A percentile compares a stretch with the other conserved stretches of the same genome.
Evolutionary conservation across 2,329 filamentous ascomycete species (phyloP).

Genomic region (Fonsecaea monophora): DNA sequence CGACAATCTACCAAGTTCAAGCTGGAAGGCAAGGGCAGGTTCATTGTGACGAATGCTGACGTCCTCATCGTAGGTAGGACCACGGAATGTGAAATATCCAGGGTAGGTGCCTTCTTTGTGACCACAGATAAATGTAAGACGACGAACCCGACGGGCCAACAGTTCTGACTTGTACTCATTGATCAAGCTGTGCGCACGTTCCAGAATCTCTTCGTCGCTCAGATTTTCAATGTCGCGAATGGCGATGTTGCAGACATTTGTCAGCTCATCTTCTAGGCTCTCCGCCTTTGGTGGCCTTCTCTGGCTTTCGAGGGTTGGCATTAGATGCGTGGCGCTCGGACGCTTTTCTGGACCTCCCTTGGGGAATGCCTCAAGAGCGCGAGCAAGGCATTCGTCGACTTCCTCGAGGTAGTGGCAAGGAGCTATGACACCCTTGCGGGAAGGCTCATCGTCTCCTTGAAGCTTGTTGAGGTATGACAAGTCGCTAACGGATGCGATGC

Average conservation of each 20-base stretch:
- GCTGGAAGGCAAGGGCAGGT: conserved; percentile 96
- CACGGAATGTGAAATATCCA: conserved; percentile 98
- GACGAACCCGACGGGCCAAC: conserved; percentile 78
- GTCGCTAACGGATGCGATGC: conserved; percentile 93
- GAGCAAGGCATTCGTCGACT: conserved; percentile 81
- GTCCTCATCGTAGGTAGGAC: conserved; percentile 86
- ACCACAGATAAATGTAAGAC: conserved; percentile 94
- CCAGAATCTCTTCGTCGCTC: conserved; percentile 80
- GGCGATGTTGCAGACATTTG: conserved; percentile 90
- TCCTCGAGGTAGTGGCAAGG: conserved; percentile 94
- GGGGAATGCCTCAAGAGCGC: conserved; percentile 84
- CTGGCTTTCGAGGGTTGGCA: conserved; percentile 76
- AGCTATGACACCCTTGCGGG: conserved; percentile 90
- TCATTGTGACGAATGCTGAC: conserved; percentile 96
- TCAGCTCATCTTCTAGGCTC: conserved; percentile 75
- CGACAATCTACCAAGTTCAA: conserved; percentile 88
- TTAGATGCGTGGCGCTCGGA: conserved; percentile 62
- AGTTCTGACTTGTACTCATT: conserved; percentile 84
- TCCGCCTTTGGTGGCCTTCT: conserved; percentile 65
- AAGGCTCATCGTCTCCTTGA: conserved; percentile 70
- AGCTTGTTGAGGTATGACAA: conserved; percentile 86
- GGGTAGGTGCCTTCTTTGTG: conserved; percentile 93
- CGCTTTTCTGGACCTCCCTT: conserved; percentile 63
- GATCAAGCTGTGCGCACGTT: conserved; percentile 76
- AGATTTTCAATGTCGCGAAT: conserved; percentile 84